Percentiles rank a stretch among this genome's conserved stretches.
Conservation (phyloP, 257 asterid species). For the Haberlea rhodopensis region DNA sequence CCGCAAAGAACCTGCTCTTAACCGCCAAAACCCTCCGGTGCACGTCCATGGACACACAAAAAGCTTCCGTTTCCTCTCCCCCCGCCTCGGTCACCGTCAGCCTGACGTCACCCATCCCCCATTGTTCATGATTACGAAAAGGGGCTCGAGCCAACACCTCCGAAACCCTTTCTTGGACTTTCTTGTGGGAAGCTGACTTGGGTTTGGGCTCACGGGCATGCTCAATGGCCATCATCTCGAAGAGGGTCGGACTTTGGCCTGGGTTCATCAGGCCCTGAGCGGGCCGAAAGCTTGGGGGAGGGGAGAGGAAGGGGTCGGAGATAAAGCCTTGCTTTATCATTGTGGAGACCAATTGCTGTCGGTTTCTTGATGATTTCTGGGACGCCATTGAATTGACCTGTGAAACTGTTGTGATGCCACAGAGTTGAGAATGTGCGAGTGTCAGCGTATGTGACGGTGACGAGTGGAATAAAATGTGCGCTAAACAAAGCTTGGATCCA, state of each 20-base stretch:
- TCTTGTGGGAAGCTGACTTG: constrained; percentile 36
- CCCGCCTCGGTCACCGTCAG: constrained; percentile 59
- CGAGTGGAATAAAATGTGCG: too few species aligned
- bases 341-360: constrained; percentile 57
- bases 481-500: too few species aligned
- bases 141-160: constrained; percentile 52
- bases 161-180: constrained; percentile 54
- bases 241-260: too few species aligned
- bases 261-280: constrained; percentile 38
- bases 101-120: constrained; percentile 65
- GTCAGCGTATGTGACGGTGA: too few species aligned
- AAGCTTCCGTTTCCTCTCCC: constrained; percentile 36
- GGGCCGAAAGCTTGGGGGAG: constrained; percentile 43
- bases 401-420: too few species aligned
- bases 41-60: constrained; percentile 63
- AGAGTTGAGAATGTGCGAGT: too few species aligned
- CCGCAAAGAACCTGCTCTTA: constrained; percentile 75
- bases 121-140: constrained; percentile 33
- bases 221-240: constrained; percentile 74
- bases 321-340: constrained; percentile 92
- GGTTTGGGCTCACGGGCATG: constrained; percentile 58
- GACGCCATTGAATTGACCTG: constrained; percentile 59
- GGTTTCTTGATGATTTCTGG: constrained; percentile 40
- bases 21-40: constrained; percentile 64
- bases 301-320: constrained; percentile 65